Evolutionary conservation across 148 eudicot species (phyloP).

Genomic region (Polygonum aviculare): DNA sequence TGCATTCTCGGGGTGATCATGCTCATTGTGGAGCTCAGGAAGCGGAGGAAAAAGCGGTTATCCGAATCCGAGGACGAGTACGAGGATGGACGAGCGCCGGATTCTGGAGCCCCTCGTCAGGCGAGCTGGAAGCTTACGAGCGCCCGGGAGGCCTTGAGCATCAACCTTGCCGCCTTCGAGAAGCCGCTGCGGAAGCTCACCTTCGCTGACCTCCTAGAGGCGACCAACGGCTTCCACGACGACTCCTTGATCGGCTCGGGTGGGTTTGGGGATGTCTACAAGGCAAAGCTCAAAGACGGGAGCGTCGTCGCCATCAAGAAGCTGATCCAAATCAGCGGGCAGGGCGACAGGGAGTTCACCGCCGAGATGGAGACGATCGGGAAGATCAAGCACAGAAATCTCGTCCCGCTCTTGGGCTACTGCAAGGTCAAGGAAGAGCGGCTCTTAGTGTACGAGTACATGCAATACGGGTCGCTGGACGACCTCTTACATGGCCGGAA

Average conservation of each 20-base stretch:
- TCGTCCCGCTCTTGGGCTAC: constrained; percentile 78
- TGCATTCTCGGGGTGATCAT: constrained; percentile 62
- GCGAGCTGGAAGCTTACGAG: constrained; percentile 62
- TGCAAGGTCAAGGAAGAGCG: constrained; percentile 94
- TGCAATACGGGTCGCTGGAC: constrained; percentile 82
- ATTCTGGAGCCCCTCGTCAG: constrained; percentile 38
- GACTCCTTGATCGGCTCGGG: constrained; percentile 70
- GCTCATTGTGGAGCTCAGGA: constrained; percentile 47
- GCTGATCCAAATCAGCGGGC: constrained; percentile 74
- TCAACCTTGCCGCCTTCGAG: constrained; percentile 71
- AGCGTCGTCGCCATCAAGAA: constrained; percentile 84
- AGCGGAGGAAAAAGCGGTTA: constrained; percentile 47
- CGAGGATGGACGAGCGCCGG: constrained; percentile 39
- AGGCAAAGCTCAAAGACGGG: constrained; percentile 79
- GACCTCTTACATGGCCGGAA: constrained; percentile 63
- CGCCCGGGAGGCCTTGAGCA: constrained; percentile 70
- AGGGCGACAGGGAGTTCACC: constrained; percentile 84
- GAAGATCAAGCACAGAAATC: constrained; percentile 78
- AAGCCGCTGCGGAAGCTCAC: constrained; percentile 77
- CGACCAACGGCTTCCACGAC: constrained; percentile 79
- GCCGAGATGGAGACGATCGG: constrained; percentile 97
- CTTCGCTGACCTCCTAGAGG: constrained; percentile 78
- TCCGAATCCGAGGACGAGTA: constrained; percentile 46
- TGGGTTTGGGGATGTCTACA: constrained; percentile 93
- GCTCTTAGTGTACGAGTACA: constrained; percentile 80